A percentile compares a stretch with the other conserved stretches of the same genome.
Conservation (phyloP, 2,329 filamentous ascomycete species). For the Rachicladosporium sp. region DNA sequence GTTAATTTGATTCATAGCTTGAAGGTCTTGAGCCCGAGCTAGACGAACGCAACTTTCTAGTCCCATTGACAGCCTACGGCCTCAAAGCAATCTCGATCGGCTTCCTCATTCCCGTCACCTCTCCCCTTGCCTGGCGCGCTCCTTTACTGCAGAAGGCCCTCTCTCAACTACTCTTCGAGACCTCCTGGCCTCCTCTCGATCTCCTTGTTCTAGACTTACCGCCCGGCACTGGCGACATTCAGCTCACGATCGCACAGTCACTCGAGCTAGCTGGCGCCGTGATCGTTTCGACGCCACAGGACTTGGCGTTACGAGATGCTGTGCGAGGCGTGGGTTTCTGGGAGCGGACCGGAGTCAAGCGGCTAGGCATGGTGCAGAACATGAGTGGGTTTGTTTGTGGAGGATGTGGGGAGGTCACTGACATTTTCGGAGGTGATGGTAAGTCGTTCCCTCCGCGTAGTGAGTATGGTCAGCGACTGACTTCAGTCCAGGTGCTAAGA, state of each 20-base stretch:
- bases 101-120: slow-evolving; percentile 67
- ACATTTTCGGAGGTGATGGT: slow-evolving; percentile 27
- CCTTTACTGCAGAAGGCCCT: slow-evolving; percentile 97
- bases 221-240: slow-evolving; percentile 88
- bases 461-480: too few species aligned
- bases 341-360: slow-evolving; percentile 65
- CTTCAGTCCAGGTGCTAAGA: slow-evolving; percentile 42
- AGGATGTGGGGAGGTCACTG: slow-evolving; percentile 30
- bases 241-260: slow-evolving; percentile 94
- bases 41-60: slow-evolving; percentile 52
- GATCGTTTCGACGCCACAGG: slow-evolving; percentile 87
- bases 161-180: slow-evolving; percentile 87
- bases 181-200: slow-evolving; percentile 85
- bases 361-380: slow-evolving; percentile 82
- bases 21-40: slow-evolving; percentile 23
- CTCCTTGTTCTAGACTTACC: slow-evolving; percentile 82
- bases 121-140: slow-evolving; percentile 86
- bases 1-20: slow-evolving; percentile 9
- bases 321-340: slow-evolving; percentile 91
- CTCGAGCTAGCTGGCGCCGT: slow-evolving; percentile 76
- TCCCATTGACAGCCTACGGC: slow-evolving; percentile 87
- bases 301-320: slow-evolving; percentile 82
- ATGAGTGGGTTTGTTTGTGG: slow-evolving; percentile 80
- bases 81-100: slow-evolving; percentile 99
- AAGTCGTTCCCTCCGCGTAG: not conserved